phyloP scores from a whole-genome alignment of 768 basidiomycete genomes.

The Clavulina sp. region DNA sequence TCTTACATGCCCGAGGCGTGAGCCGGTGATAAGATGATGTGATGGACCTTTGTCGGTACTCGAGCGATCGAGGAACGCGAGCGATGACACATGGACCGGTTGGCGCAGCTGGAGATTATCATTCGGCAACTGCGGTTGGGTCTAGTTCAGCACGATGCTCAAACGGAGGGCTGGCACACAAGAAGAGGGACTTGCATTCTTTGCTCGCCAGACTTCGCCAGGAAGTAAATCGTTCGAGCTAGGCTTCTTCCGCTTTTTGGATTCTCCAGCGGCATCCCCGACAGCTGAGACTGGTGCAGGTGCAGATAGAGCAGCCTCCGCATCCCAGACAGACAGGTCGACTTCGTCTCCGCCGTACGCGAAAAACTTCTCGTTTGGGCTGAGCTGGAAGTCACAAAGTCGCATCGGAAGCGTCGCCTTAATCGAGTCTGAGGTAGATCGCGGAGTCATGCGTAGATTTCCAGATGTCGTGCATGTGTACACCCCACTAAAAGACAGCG shows the following conservation, averaged over 20 bases:
- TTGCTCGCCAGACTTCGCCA: conserved; percentile 70
- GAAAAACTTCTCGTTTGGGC: conserved; percentile 36
- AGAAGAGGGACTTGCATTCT: conserved; percentile 35
- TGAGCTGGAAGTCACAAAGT: conserved; percentile 48
- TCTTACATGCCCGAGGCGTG: conserved; percentile 52
- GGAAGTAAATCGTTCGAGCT: conserved; percentile 34
- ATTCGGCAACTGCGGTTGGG: conserved; percentile 40
- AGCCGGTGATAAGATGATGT: conserved; percentile 50
- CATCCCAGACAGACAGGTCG: conserved; percentile 65
- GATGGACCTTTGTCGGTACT: conserved; percentile 12
- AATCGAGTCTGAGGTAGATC: conserved; percentile 11
- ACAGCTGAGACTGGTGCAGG: conserved; percentile 3
- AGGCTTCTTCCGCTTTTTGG: conserved; percentile 41
- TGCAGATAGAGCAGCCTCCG: conserved; percentile 34
- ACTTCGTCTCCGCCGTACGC: conserved; percentile 79
- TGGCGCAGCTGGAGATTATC: conserved; percentile 59
- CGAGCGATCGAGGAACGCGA: conserved; percentile 37
- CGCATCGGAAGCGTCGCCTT: conserved; percentile 42
- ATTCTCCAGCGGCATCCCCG: conserved; percentile 6
- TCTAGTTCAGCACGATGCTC: not conserved
- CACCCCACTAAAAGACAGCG: conserved; percentile 22
- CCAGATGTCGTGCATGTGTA: conserved; percentile 67
- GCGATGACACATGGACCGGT: conserved; percentile 55
- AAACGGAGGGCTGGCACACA: not conserved
- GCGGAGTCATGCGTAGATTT: conserved; percentile 36